Evolutionary conservation across 371 early-diverging fungal genomes (phyloP).

Genomic region (Globomyces sp.): DNA sequence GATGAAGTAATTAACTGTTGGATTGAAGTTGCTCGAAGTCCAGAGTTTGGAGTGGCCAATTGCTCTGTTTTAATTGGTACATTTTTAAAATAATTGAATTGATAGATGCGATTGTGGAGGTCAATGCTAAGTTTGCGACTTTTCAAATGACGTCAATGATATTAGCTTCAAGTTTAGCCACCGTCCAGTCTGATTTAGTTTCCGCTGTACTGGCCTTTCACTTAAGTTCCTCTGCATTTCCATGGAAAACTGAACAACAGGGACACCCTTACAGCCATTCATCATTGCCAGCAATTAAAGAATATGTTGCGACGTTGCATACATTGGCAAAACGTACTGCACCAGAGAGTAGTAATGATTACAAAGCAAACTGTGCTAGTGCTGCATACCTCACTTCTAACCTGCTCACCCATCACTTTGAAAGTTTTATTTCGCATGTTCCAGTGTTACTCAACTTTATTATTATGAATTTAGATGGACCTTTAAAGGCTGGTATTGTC

Average conservation of each 20-base stretch:
- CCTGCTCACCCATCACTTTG: slow-evolving; percentile 38
- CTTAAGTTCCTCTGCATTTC: slow-evolving; percentile 31
- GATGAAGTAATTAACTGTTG: slow-evolving; percentile 34
- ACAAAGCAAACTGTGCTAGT: slow-evolving; percentile 24
- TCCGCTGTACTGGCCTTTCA: slow-evolving; percentile 24
- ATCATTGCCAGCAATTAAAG: slow-evolving; percentile 22
- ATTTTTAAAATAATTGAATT: too few relatives aligned
- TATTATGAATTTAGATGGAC: slow-evolving; percentile 32
- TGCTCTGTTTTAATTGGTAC: slow-evolving; percentile 24
- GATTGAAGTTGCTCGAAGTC: slow-evolving; percentile 27
- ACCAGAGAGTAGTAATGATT: slow-evolving; percentile 28
- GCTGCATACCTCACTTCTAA: slow-evolving; percentile 36
- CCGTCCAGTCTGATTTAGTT: slow-evolving; percentile 30
- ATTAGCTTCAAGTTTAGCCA: slow-evolving; percentile 24
- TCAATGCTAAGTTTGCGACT: slow-evolving; percentile 33
- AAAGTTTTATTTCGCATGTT: slow-evolving; percentile 29
- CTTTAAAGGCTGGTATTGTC: slow-evolving; percentile 28
- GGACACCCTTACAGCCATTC: slow-evolving; percentile 4
- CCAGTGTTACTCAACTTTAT: slow-evolving; percentile 43
- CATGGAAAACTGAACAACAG: slow-evolving; percentile 25
- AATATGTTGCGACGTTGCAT: slow-evolving; percentile 31
- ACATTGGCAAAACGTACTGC: slow-evolving; percentile 28
- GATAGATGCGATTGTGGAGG: slow-evolving; percentile 35
- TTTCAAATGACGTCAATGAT: slow-evolving; percentile 25
- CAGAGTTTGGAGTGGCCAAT: slow-evolving; percentile 35